Conservation (phyloP, 1,284 basidiomycete species). For the Anthracocystis setariae region DNA sequence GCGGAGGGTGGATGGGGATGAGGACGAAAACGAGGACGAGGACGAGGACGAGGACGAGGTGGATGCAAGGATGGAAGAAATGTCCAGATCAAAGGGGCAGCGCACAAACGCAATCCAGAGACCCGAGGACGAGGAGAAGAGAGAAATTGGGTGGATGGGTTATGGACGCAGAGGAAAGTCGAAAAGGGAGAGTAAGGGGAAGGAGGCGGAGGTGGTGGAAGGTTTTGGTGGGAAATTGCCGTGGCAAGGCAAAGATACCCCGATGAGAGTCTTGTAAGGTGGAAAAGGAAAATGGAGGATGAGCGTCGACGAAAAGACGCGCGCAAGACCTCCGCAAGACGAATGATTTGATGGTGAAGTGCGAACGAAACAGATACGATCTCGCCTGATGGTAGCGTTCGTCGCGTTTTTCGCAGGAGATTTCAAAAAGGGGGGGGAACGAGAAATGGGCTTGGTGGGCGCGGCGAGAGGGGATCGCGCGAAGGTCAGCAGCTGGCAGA, state of each 20-base stretch:
- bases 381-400: slow-evolving; percentile 39
- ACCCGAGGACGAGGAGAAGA: slow-evolving; percentile 3
- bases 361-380: slow-evolving; percentile 29
- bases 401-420: slow-evolving; percentile 49
- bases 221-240: slow-evolving; percentile 4
- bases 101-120: slow-evolving; percentile 10
- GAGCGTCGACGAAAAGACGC: slow-evolving; percentile 26
- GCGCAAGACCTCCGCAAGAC: slow-evolving; percentile 27
- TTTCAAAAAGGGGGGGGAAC: slow-evolving; percentile 30
- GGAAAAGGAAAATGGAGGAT: slow-evolving; percentile 20
- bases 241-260: slow-evolving; percentile 1
- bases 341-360: slow-evolving; percentile 25
- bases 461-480: not conserved
- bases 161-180: slow-evolving; percentile 2
- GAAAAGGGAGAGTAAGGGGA: slow-evolving; percentile 1
- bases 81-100: slow-evolving; percentile 16
- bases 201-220: slow-evolving; percentile 2
- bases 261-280: slow-evolving; percentile 4
- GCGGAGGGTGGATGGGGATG: too few relatives aligned
- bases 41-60: slow-evolving; percentile 3
- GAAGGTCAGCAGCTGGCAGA: slow-evolving; percentile 4
- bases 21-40: too few relatives aligned
- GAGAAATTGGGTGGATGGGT: slow-evolving; percentile 4
- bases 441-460: slow-evolving; percentile 3
- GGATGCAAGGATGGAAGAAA: slow-evolving; percentile 33